phyloP scores from a whole-genome alignment of 306 rosid species.

The Parietaria judaica region DNA sequence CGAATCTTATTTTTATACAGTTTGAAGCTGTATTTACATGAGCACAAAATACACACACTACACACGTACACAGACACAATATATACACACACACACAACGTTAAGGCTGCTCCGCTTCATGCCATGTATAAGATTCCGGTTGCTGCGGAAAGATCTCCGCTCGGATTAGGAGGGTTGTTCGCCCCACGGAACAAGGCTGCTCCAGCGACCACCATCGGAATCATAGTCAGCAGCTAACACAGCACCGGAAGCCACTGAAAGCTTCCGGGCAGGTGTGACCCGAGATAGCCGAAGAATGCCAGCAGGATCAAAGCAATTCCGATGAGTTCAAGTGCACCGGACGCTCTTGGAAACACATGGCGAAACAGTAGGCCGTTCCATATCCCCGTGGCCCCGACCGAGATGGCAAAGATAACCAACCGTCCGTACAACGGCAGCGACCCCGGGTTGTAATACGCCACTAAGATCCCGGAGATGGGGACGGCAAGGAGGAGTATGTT shows the following conservation, averaged over 20 bases:
- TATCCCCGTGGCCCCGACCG: not conserved
- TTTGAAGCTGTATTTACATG: too few relatives aligned
- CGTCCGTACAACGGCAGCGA: not conserved
- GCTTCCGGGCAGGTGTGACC: not conserved
- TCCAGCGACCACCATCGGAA: not conserved
- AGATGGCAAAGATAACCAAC: not conserved
- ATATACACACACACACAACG: too few relatives aligned
- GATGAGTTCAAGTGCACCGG: not conserved
- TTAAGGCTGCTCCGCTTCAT: too few relatives aligned
- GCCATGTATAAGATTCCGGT: too few relatives aligned
- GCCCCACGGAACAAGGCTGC: not conserved
- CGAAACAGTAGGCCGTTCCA: constrained; percentile 10
- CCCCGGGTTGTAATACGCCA: not conserved
- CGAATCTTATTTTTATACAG: too few relatives aligned
- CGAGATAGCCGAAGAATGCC: constrained; percentile 8
- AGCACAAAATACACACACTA: too few relatives aligned
- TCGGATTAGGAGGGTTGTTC: too few relatives aligned
- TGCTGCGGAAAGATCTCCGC: too few relatives aligned
- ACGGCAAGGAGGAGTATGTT: not conserved
- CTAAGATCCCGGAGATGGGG: not conserved
- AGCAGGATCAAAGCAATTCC: not conserved
- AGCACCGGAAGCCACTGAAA: constrained; percentile 8
- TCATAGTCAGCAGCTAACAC: not conserved
- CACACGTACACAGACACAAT: too few relatives aligned
- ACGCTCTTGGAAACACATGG: not conserved